Conservation (phyloP, 495 filamentous ascomycete species). For the Neurospora pannonica region DNA sequence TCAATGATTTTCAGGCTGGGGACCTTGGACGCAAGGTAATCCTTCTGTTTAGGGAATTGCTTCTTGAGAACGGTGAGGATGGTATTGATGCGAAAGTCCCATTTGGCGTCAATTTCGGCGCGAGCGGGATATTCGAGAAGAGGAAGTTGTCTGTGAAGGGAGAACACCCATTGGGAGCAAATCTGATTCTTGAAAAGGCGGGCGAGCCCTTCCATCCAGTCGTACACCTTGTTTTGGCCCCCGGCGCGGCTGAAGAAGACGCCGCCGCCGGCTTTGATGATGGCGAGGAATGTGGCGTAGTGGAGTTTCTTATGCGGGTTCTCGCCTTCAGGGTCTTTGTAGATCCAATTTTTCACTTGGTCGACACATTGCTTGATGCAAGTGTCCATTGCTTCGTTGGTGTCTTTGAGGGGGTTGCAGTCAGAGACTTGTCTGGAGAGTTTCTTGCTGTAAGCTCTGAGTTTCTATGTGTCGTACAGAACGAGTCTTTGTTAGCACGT, state of each 20-base stretch:
- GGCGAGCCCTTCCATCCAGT: constrained; percentile 14
- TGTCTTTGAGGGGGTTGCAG: constrained; percentile 3
- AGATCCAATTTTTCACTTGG: constrained; percentile 5
- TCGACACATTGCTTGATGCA: neutral
- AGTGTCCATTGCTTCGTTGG: neutral
- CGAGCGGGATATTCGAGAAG: neutral
- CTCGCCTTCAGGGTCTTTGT: constrained; percentile 5
- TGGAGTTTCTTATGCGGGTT: neutral
- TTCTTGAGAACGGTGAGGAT: neutral
- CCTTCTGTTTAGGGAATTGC: neutral
- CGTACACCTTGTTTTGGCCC: neutral
- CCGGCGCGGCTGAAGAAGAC: constrained; percentile 5
- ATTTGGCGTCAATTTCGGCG: neutral
- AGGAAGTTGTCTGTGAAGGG: neutral
- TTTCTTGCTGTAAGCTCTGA: neutral
- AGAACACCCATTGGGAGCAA: neutral
- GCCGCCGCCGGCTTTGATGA: constrained; percentile 6
- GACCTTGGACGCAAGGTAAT: neutral
- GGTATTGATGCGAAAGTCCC: neutral
- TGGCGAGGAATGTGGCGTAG: constrained; percentile 9
- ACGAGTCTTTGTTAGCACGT: neutral
- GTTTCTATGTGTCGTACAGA: neutral
- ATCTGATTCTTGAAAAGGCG: constrained; percentile 3
- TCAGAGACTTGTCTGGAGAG: neutral
- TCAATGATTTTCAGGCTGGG: neutral